Evolutionary conservation across 306 rosid species (phyloP), one percentile per base, ranked within the genome.

Genomic region (Lotus japonicus): DNA sequence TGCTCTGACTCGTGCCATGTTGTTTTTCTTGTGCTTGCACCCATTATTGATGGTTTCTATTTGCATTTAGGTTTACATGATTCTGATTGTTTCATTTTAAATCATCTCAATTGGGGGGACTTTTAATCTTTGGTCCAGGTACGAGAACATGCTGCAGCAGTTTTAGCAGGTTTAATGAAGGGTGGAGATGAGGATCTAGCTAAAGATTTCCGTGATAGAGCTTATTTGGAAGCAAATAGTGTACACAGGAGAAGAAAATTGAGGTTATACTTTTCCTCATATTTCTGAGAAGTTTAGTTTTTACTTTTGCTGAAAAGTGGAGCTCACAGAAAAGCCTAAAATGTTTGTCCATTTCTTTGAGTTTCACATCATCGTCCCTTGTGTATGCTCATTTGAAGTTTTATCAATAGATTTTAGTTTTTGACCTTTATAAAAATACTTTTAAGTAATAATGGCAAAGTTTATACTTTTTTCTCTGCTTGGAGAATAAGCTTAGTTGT

Each of bases 111-210:
- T 70, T 23, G 39, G 60, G 72, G 64, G 51, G 43, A 28, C 56
- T 58, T n/a, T n/a, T 70, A 36, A 76, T 76, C 52, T 54, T 55
- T 84, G 66, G 59, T 60, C 66, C 73, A 94, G 99, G 88, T 94
- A 58, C 77, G 99, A 77, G 99, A 94, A 77, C 97, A 94, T 73
- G 99, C 99, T 17, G 97, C 99, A 4, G 96, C 96, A 21, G 97
- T 94, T 78, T 82, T 94, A 62, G 99, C 99, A 31, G 99, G 99
- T 60, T 86, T 94, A 82, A 85, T 91, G 95, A 94, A 88, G 84
- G 96, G 99, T 42, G 99, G 99, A 52, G 97, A 94, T 81, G 96
- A 90, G 81, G 89, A 82, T 79, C 83, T 90, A 55, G 96, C 97
- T 41, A 81, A 72, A 75, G 95, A 88, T 67, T 94, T 94, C 76